These are phyloP conservation scores for Pythium insidiosum DNA, from an alignment of 352 stramenopile genomes.

Conservation along the genomic window DNA sequence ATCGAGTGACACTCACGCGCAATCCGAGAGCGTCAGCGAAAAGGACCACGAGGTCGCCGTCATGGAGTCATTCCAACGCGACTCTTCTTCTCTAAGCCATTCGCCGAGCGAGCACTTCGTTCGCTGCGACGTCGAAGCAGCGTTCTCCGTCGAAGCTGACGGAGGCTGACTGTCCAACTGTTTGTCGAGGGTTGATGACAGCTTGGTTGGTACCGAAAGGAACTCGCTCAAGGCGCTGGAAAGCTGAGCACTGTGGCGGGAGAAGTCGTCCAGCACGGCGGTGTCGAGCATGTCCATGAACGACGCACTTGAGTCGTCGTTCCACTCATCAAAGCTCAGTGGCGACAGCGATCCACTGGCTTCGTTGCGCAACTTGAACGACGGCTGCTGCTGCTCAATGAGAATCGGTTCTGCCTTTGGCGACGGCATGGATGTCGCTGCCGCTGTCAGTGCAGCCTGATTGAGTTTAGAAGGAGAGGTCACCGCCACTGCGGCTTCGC, in stretches of 20 bases:
- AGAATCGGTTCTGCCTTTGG: background rate
- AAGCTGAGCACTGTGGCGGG: constrained; percentile 23
- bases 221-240: constrained; percentile 13
- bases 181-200: background rate
- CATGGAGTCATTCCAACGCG: constrained; percentile 46
- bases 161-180: background rate
- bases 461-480: too few species aligned
- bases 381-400: constrained; percentile 1
- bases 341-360: constrained; percentile 23
- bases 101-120: constrained; percentile 37
- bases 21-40: constrained; percentile 37
- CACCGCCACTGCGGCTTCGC: background rate
- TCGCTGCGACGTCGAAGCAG: constrained; percentile 10
- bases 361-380: constrained; percentile 5
- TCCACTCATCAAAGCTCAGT: constrained; percentile 60
- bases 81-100: constrained; percentile 49
- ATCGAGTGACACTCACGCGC: constrained; percentile 13
- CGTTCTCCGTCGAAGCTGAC: background rate
- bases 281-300: constrained; percentile 38
- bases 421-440: constrained; percentile 2
- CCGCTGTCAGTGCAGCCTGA: background rate
- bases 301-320: constrained; percentile 19
- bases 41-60: constrained; percentile 51
- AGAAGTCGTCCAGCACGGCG: constrained; percentile 34
- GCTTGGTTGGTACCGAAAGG: background rate